Evolutionary conservation across 1,139 yeast species (phyloP), one percentile per base, ranked within the genome.

Genomic region (Pneumocystis carinii): DNA sequence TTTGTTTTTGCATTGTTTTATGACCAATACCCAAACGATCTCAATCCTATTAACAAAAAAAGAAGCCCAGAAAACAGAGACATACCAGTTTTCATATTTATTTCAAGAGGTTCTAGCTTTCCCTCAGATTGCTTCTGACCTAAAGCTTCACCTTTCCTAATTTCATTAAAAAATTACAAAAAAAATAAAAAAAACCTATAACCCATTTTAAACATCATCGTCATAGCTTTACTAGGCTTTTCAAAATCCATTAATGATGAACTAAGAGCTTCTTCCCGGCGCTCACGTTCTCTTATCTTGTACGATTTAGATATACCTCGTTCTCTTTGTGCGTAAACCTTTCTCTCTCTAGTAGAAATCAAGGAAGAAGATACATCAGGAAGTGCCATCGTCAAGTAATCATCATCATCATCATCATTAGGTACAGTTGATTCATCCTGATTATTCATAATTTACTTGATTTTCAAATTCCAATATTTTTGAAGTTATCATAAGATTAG

Each of bases 191-290:
- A 84, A 1, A 75, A 70, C 65, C 74, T 75, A 68, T 76, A 82
- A 2, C 86, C 86, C 85, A 82, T 82, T 68, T 75, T 78, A 66
- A 76, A 73, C 85, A 82, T 81, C 66, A 82, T 81, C 7, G 75
- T 68, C 36, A 80, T 72, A 0, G 84, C 86, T 60, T 78, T 75
- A 63, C 62, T 67, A 14, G 61, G 63, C 36, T 57, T 65, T 62
- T 32, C 64, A 65, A 35, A 63, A 63, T 8, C 64, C 61, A 39
- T 60, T 63, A 12, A 62, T 38, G 6, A 35, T 38, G 29, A 42
- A 42, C 37, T 57, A 62, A 15, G 67, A 41, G 8, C 55, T 35
- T 53, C 56, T 61, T 35, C 55, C 61, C 62, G 60, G 56, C 32
- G 27, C 12, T 48, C 55, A 19, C 27, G 32, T 24, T 48, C 55